These are phyloP conservation scores for Letharia columbiana DNA, from an alignment of 495 filamentous ascomycete species.

Conservation along the genomic window DNA sequence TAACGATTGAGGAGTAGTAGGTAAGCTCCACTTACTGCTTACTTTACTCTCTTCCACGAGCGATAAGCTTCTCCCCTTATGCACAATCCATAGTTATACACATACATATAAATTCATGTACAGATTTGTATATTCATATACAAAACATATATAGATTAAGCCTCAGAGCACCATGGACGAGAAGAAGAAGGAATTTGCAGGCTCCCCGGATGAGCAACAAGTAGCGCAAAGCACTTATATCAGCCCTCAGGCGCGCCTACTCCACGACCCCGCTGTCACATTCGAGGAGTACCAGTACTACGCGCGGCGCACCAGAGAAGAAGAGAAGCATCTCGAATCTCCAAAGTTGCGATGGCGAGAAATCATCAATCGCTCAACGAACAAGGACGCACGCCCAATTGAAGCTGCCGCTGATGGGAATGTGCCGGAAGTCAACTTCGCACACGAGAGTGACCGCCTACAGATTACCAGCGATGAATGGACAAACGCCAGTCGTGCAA, in stretches of 20 bases:
- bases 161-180: constrained; percentile 1
- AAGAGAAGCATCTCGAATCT: constrained; percentile 19
- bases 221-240: background rate
- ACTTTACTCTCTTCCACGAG: background rate
- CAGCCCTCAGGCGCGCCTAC: constrained; percentile 12
- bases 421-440: constrained; percentile 9
- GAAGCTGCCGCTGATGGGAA: background rate
- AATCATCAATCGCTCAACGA: constrained; percentile 16
- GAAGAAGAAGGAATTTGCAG: background rate
- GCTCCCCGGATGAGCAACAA: background rate
- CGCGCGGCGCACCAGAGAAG: constrained; percentile 23
- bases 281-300: constrained; percentile 38
- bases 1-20: background rate
- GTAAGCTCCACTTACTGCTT: background rate
- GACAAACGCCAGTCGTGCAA: constrained; percentile 36
- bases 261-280: constrained; percentile 30
- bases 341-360: constrained; percentile 27
- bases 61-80: background rate
- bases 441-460: constrained; percentile 4
- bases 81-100: background rate
- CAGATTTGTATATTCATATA: too few relatives aligned
- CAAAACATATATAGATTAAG: background rate
- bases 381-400: background rate
- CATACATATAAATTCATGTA: too few relatives aligned
- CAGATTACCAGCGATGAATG: constrained; percentile 36